phyloP scores from a whole-genome alignment of 2,329 filamentous ascomycete species.

The Calonectria hawksworthii region DNA sequence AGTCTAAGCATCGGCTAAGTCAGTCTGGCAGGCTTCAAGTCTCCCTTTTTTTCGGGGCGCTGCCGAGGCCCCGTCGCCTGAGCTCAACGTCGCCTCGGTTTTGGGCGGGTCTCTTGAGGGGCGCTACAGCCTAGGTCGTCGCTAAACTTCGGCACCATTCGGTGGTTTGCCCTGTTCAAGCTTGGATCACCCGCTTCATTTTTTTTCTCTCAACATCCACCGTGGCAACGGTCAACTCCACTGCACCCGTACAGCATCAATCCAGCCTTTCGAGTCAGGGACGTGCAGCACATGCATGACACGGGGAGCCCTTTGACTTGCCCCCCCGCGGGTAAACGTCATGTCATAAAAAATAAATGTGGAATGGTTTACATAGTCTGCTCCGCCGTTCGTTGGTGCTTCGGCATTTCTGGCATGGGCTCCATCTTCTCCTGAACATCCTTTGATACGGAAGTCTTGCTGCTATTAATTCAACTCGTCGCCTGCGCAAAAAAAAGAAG shows the following conservation, averaged over 20 bases:
- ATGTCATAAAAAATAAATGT: not conserved
- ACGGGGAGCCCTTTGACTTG: not conserved
- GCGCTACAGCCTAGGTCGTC: constrained; percentile 14
- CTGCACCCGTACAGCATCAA: not conserved
- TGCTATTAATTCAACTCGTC: constrained; percentile 3
- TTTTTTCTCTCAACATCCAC: constrained; percentile 5
- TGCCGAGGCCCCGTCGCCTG: not conserved
- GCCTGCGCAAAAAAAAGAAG: not conserved
- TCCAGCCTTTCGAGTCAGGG: not conserved
- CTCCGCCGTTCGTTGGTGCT: not conserved
- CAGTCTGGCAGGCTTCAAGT: not conserved
- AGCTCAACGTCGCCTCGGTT: constrained; percentile 1
- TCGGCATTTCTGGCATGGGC: not conserved
- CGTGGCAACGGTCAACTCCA: constrained; percentile 12
- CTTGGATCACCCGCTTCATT: constrained; percentile 6
- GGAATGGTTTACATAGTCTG: not conserved
- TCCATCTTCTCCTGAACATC: not conserved
- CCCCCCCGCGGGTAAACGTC: not conserved
- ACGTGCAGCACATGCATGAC: not conserved
- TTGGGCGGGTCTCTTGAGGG: not conserved
- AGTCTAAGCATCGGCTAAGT: not conserved
- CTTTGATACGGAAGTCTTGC: not conserved
- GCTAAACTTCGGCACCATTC: constrained; percentile 1
- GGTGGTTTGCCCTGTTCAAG: constrained; percentile 1
- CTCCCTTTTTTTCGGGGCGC: not conserved